Conservation (phyloP, 2,329 filamentous ascomycete genomes). For the Aschersonia sp. region DNA sequence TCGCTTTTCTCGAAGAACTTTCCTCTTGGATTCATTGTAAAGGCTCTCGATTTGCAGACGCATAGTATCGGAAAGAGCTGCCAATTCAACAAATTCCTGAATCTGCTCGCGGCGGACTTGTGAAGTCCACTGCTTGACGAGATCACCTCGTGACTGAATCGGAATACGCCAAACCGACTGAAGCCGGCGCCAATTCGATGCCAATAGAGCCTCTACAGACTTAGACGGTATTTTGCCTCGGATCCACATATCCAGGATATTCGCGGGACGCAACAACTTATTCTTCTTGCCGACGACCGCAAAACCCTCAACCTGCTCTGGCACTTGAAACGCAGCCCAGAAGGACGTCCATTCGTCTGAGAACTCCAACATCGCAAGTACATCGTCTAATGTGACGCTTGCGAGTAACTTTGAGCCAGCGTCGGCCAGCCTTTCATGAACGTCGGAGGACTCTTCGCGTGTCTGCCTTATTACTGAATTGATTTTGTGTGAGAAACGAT, state of each 20-base stretch:
- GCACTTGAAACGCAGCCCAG: slow-evolving; percentile 41
- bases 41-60: slow-evolving; percentile 27
- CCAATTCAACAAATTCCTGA: slow-evolving; percentile 20
- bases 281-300: slow-evolving; percentile 27
- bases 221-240: background rate
- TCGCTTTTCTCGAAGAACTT: slow-evolving; percentile 34
- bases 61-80: slow-evolving; percentile 24
- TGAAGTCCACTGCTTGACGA: slow-evolving; percentile 26
- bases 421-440: background rate
- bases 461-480: slow-evolving; percentile 22
- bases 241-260: slow-evolving; percentile 10
- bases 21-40: slow-evolving; percentile 24
- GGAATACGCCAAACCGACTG: too few relatives aligned
- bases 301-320: slow-evolving; percentile 30
- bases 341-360: slow-evolving; percentile 32
- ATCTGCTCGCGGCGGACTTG: slow-evolving; percentile 36
- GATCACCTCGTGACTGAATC: slow-evolving; percentile 16
- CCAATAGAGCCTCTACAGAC: background rate
- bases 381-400: slow-evolving; percentile 5
- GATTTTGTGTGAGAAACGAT: slow-evolving; percentile 2
- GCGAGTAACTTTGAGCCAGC: background rate
- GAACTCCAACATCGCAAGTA: slow-evolving; percentile 35
- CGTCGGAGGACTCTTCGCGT: slow-evolving; percentile 12
- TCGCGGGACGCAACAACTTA: slow-evolving; percentile 19
- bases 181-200: too few relatives aligned